Conservation (phyloP, 129 eudicot species). For the Oenanthe sinensis region DNA sequence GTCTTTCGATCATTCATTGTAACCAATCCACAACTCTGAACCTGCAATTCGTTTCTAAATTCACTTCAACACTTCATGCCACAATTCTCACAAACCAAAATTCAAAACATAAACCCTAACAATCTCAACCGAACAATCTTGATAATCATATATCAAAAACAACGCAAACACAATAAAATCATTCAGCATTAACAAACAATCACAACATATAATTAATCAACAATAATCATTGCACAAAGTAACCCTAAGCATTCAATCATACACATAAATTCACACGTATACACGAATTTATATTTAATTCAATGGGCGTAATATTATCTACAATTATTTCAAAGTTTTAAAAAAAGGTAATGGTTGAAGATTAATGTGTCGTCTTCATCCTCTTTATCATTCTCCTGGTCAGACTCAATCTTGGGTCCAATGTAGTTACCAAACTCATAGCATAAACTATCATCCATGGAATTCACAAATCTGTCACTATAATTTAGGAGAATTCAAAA, state of each 20-base stretch:
- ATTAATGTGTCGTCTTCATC: no score
- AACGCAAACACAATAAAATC: neutral
- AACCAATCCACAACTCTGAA: neutral
- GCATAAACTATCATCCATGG: no score
- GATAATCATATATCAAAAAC: neutral
- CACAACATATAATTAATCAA: neutral
- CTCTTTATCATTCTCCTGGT: no score
- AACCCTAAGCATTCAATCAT: neutral
- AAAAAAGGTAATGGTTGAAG: no score
- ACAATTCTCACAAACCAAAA: neutral
- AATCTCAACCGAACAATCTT: neutral
- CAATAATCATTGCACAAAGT: neutral
- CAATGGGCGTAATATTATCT: no score
- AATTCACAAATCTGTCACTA: no score
- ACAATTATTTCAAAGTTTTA: no score
- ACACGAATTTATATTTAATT: no score
- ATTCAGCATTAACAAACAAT: neutral
- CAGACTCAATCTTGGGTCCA: no score
- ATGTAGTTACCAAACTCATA: no score
- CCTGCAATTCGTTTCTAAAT: neutral
- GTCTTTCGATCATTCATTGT: conserved; percentile 69
- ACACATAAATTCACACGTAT: neutral
- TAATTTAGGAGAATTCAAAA: no score
- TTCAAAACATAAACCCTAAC: neutral
- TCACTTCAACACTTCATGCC: neutral